Base-by-base conservation (phyloP, 768 basidiomycete species). In the Rhizopogon vulgaris region DNA sequence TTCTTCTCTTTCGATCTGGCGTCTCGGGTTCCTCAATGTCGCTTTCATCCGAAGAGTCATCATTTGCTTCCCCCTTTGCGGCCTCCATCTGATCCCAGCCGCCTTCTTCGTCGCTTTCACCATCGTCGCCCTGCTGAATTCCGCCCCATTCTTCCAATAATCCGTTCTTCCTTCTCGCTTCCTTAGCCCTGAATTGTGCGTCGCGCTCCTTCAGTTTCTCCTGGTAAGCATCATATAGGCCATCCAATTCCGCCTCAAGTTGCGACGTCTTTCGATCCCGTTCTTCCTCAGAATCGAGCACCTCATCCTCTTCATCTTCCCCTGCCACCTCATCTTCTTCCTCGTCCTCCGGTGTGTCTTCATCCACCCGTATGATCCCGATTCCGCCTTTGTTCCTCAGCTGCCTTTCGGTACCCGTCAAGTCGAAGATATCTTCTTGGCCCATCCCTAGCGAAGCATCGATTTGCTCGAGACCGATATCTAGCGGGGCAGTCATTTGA, bases 401-500 rank as follows among this genome's bases (percentile, higher is more conserved):
- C 41, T 69, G 69, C 40, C 66, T 71, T 64, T 86, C 83, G 5
- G 83, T 79, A 40, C 77, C 73, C 45, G 73, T 82, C 38, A 98
- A 78, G 62, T 94, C 91, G 61, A 98, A 98, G 22, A 96, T 73
- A 59, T 98, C 94, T 24, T 85, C 87, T 60, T 88, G 85, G 6
- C 89, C 90, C 22, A 79, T 64, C n/a, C 71, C 75, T 15, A 95
- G 75, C 15, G 87, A 76, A 3, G 81, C 71, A 57, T 95, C 93
- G 48, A 79, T 75, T 60, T 88, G 87, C 61, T 93, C 90, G 53
- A 94, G 69, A 65, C 94, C 94, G 57, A 98, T 94, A 60, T 97
- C 96, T 58, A 94, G 73, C n/a, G 96, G 96, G 17, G 93, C 92
- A 11, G 89, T 90, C 96, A 99, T 99, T 63, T 90, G 87, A 41